Evolutionary conservation across 2,329 filamentous ascomycete genomes (phyloP), one percentile per base, ranked within the genome.

Genomic region (Cylindrodendrum hubeiense): DNA sequence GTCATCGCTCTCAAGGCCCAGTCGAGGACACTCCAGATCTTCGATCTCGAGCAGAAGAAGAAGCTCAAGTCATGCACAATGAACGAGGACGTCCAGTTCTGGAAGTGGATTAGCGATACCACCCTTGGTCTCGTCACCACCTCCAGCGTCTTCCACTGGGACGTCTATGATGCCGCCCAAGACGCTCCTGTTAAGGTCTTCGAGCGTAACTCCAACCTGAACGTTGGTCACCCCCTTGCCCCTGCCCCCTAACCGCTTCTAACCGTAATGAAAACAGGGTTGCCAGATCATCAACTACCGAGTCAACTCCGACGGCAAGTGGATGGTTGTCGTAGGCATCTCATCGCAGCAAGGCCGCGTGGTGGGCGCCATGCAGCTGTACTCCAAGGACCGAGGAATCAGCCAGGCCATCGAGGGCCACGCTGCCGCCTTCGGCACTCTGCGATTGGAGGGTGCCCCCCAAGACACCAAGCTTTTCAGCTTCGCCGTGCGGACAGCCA

Each of bases 281-380:
- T 97, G 94, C 82, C 96, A 99, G 89, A 99, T 99, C 81, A 99
- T 99, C 89, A 99, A 98, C 85, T 99, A 99, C 84, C 94, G 95
- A 73, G 93, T 97, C 74, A 98, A 95, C 81, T 90, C 91, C 70
- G 95, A 99, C 71, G 94, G 94, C 79, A 97, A 97, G 83, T 99
- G 96, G 96, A 97, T 97, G 91, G 95, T 97, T 30, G 91, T 98
- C 61, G 94, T 99, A 63, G 96, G 96, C 76, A 99, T 99, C 75
- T 95, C 95, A 64, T 93, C 95, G 79, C 93, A 97, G 77, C 91
- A 95, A 79, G 95, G 95, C 62, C 93, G 96, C 67, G 95, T 99
- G 44, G 95, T 97, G 44, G 96, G 96, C 71, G 93, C 93, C 68
- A 96, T 99, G 92, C 97, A 99, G 82, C 89, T 99, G 37, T 98